Evolutionary conservation across 2,329 filamentous ascomycete genomes (phyloP), one percentile per base, ranked within the genome.

Genomic region (Bipolaris victoriae): DNA sequence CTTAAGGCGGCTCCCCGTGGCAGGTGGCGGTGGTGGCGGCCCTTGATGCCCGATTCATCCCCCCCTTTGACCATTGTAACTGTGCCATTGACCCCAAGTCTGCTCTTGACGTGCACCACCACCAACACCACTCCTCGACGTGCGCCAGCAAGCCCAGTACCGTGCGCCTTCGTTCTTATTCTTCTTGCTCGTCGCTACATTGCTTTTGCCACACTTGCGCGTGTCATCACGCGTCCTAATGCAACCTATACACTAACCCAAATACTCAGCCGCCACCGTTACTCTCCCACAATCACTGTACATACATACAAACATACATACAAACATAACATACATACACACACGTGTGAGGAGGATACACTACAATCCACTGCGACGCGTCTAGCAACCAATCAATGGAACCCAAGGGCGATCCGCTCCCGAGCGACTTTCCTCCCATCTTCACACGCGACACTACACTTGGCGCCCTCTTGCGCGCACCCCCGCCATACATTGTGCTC

Each of bases 361-460:
- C 11, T 41, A 15, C 16, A 41, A 9, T 13, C 5, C 39, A 36
- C 15, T 39, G 9, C 37, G 18, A 24, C 46, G 15, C 46, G 35
- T 20, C 46, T 6, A 39, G 9, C 20, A 37, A 39, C 31, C 49
- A 10, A 44, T 52, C 49, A 49, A 76, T 76, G 74, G 74, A 73
- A 61, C 74, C 70, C 29, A 70, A 73, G 57, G 48, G 49, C 54
- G 71, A 74, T 46, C 70, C 73, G 67, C 70, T 74, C 49, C 66
- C 71, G 62, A 75, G 70, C 67, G 73, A 75, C 61, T 75, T 69
- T 45, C 69, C 72, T 44, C 71, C 72, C 7, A 49, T 69, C 15
- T 74, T 70, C 59, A 57, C 65, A 55, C 65, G 65, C 64, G 62
- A 62, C 62, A 44, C 58, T 26, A 48, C 50, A 40, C 37, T 47